Conservation (phyloP, 75 land plant genomes). For the Selaginella moellendorffii region DNA sequence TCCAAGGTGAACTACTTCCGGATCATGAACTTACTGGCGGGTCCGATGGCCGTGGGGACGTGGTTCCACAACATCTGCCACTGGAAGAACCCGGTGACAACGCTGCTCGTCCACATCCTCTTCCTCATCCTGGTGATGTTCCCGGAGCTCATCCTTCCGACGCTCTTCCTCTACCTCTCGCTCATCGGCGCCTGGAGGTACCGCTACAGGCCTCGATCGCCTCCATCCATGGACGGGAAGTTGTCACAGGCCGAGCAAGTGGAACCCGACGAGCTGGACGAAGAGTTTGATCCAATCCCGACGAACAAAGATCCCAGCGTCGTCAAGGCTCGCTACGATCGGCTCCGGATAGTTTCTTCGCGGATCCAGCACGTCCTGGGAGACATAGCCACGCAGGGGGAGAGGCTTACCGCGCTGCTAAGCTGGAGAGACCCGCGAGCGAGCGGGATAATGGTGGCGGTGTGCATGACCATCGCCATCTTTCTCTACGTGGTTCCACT, state of each 20-base stretch:
- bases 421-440: slow-evolving; percentile 78
- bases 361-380: slow-evolving; percentile 58
- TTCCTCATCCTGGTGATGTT: slow-evolving; percentile 26
- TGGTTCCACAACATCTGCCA: slow-evolving; percentile 12
- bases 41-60: neutral
- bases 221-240: slow-evolving; percentile 38
- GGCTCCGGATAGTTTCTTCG: slow-evolving; percentile 57
- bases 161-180: slow-evolving; percentile 23
- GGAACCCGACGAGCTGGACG: slow-evolving; percentile 38
- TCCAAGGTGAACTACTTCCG: slow-evolving; percentile 6
- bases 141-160: slow-evolving; percentile 49
- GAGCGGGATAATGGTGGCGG: slow-evolving; percentile 41
- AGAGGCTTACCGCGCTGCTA: slow-evolving; percentile 47
- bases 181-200: slow-evolving; percentile 39
- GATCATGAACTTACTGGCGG: slow-evolving; percentile 44
- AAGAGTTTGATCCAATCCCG: slow-evolving; percentile 54
- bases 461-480: slow-evolving; percentile 32
- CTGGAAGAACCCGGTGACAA: slow-evolving; percentile 12
- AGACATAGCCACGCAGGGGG: slow-evolving; percentile 72
- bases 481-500: slow-evolving; percentile 47
- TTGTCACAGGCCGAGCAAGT: slow-evolving; percentile 25
- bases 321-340: slow-evolving; percentile 38
- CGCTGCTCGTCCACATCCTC: slow-evolving; percentile 10
- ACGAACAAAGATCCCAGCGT: slow-evolving; percentile 24
- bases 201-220: slow-evolving; percentile 31